Evolutionary conservation across 2,329 filamentous ascomycete genomes (phyloP).

Genomic region (Paraphoma chrysanthemicola): DNA sequence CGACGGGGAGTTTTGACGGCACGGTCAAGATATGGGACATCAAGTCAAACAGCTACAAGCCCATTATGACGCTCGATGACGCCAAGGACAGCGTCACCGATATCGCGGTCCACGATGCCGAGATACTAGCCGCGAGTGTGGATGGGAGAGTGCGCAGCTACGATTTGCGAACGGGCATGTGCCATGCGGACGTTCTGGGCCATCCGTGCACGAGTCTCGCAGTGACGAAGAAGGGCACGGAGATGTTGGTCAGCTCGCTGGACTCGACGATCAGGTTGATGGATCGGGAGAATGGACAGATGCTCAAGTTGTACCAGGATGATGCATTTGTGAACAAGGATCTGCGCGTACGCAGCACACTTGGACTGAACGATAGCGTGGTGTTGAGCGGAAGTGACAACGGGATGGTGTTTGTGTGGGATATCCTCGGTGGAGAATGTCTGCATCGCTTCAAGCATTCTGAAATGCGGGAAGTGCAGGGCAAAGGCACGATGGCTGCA

Average conservation of each 20-base stretch:
- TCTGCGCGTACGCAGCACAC: slow-evolving; percentile 75
- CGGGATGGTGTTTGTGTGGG: slow-evolving; percentile 80
- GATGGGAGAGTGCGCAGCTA: slow-evolving; percentile 84
- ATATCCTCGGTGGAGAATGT: slow-evolving; percentile 76
- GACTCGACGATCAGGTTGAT: slow-evolving; percentile 81
- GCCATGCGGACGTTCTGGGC: slow-evolving; percentile 50
- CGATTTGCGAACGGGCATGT: slow-evolving; percentile 78
- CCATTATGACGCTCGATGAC: slow-evolving; percentile 76
- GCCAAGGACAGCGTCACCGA: slow-evolving; percentile 71
- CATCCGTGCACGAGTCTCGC: slow-evolving; percentile 76
- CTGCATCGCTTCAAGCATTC: slow-evolving; percentile 65
- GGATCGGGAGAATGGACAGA: slow-evolving; percentile 76
- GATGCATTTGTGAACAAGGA: slow-evolving; percentile 68
- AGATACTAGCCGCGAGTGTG: slow-evolving; percentile 78
- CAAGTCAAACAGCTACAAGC: slow-evolving; percentile 55
- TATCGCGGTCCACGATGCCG: slow-evolving; percentile 51
- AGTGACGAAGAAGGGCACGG: slow-evolving; percentile 74
- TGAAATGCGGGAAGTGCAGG: slow-evolving; percentile 35
- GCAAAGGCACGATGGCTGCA: slow-evolving; percentile 40
- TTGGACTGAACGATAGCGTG: slow-evolving; percentile 78
- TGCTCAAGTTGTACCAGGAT: slow-evolving; percentile 74
- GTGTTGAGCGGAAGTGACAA: slow-evolving; percentile 84
- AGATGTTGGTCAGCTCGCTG: slow-evolving; percentile 75
- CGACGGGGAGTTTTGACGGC: slow-evolving; percentile 76
- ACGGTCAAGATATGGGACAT: slow-evolving; percentile 72